Evolutionary conservation across 495 filamentous ascomycete genomes (phyloP), one percentile per base, ranked within the genome.

Genomic region (Neurospora sp.): DNA sequence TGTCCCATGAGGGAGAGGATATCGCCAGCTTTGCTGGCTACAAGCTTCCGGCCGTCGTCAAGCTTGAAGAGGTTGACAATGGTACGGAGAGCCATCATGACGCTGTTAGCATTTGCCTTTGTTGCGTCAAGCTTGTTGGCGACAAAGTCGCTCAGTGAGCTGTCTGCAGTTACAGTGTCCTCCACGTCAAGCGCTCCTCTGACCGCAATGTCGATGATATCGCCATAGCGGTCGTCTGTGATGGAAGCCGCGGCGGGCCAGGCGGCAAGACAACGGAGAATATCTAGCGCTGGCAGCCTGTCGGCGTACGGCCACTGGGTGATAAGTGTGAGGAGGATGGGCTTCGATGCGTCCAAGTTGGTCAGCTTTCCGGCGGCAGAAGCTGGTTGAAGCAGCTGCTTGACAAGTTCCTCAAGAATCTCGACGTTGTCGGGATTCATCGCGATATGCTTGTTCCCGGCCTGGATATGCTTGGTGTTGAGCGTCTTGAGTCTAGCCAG

Each of bases 31-130:
- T 86, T 81, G 18, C 81, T 79, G 4, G 87, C 82, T 1, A 87
- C 88, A 1, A 94, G 82, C 20, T 84, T 79, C 12, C 92, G 88
- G 40, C 96, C 96, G 71, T 89, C 83, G 4, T 86, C 79, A 0
- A 92, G 93, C 71, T 89, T 88, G 81, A 98, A 98, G 8, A 98
- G 83, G 72, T 99, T 99, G n/a, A 88, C 90, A 68, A 97, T 87
- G 16, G 90, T 87, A 12, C 96, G 93, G 53, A 92, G 83, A 0
- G 92, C 88, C 81, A 98, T 89, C 92, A 98, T 97, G 40, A 90
- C 87, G 77, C 92, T 92, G 79, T 98, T 97, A 41, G 85, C 81
- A 41, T 84, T 84, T 14, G 78, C 10, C 2, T 71, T 68, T 3
- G 69, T 10, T 61, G 70, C 71, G 48, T 76, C 72, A 8, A 76